Percentiles rank a stretch among this genome's conserved stretches.
Evolutionary conservation across 1,284 basidiomycete species (phyloP).

Genomic region (Earliella scabrosa): DNA sequence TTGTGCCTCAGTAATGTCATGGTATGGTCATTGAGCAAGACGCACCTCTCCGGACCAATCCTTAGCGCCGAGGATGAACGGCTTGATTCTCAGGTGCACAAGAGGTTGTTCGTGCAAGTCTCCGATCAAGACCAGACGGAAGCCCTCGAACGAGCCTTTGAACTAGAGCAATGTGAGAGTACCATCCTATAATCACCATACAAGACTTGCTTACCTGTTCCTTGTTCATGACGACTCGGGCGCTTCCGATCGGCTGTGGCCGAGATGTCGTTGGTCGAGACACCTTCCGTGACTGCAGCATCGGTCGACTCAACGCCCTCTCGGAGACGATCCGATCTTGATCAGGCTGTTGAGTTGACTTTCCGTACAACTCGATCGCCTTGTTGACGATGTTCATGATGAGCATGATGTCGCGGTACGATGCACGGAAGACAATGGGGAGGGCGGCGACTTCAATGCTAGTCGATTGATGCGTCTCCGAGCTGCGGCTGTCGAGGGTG

Average conservation of each 20-base stretch:
- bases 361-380: slow-evolving; percentile 72
- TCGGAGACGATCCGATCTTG: slow-evolving; percentile 6
- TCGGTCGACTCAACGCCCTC: slow-evolving; percentile 10
- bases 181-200: background rate
- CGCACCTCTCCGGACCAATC: slow-evolving; percentile 94
- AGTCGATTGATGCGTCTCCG: slow-evolving; percentile 76
- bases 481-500: slow-evolving; percentile 84
- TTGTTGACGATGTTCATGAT: slow-evolving; percentile 91
- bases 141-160: slow-evolving; percentile 85
- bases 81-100: slow-evolving; percentile 86
- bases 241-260: slow-evolving; percentile 54
- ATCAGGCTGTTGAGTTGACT: slow-evolving; percentile 19
- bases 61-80: slow-evolving; percentile 83
- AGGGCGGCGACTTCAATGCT: slow-evolving; percentile 86
- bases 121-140: slow-evolving; percentile 93
- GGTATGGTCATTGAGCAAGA: slow-evolving; percentile 9
- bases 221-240: slow-evolving; percentile 74
- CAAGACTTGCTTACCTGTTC: slow-evolving; percentile 62
- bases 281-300: slow-evolving; percentile 14
- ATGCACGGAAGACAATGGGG: slow-evolving; percentile 90
- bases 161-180: slow-evolving; percentile 51
- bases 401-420: slow-evolving; percentile 90
- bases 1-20: slow-evolving; percentile 3
- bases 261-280: slow-evolving; percentile 45
- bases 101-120: slow-evolving; percentile 96